phyloP scores from a whole-genome alignment of 1,284 basidiomycete genomes.

The Ustilago bromivora region DNA sequence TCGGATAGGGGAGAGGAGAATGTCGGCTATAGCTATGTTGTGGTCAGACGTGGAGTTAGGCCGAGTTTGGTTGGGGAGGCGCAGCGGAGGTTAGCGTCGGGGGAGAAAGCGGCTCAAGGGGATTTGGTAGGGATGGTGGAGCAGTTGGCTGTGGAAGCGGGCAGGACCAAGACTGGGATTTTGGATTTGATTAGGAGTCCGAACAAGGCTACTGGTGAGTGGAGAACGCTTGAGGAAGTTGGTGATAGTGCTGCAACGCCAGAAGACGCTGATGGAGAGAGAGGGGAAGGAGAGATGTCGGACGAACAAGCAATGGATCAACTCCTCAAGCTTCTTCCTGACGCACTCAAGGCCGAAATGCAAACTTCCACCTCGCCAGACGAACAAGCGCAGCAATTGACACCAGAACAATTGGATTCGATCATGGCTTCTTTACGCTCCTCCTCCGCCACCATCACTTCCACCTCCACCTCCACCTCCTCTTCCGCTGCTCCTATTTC shows the following conservation, averaged over 20 bases:
- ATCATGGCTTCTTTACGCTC: slow-evolving; percentile 38
- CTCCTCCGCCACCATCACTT: not conserved
- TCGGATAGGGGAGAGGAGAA: slow-evolving; percentile 85
- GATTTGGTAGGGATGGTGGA: slow-evolving; percentile 4
- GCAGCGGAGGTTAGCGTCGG: slow-evolving; percentile 12
- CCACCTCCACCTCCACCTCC: not conserved
- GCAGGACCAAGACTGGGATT: slow-evolving; percentile 48
- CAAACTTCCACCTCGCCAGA: slow-evolving; percentile 5
- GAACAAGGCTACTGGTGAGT: slow-evolving; percentile 19
- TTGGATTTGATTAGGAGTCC: slow-evolving; percentile 53
- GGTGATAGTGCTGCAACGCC: slow-evolving; percentile 6
- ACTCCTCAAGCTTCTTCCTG: slow-evolving; percentile 45
- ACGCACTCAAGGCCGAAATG: slow-evolving; percentile 37
- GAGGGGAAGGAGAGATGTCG: slow-evolving; percentile 12
- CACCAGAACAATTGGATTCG: slow-evolving; percentile 39
- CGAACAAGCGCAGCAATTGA: slow-evolving; percentile 7
- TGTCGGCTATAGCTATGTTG: slow-evolving; percentile 88
- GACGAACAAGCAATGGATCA: slow-evolving; percentile 46
- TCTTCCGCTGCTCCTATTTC: not conserved
- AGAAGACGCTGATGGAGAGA: not conserved
- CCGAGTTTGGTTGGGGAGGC: slow-evolving; percentile 70
- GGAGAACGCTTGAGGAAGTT: slow-evolving; percentile 37
- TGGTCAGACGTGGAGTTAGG: slow-evolving; percentile 82
- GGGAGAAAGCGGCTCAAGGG: not conserved
- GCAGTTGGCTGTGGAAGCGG: slow-evolving; percentile 23